Percentiles rank a stretch among this genome's conserved stretches.
Conservation (phyloP, 257 asterid genomes). For the Fraxinus americana region DNA sequence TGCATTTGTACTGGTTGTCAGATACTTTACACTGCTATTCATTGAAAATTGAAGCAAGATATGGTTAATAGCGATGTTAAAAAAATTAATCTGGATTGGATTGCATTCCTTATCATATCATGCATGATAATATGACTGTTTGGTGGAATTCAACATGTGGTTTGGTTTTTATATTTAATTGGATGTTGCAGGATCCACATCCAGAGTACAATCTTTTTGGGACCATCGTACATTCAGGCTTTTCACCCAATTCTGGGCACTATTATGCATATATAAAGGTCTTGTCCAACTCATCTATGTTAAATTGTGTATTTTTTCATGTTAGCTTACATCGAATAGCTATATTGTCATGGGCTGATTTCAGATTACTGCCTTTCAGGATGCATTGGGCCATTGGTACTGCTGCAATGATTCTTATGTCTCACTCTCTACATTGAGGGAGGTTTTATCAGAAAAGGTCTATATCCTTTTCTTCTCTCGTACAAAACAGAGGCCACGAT, state of each 20-base stretch:
- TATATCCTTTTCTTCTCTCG: slow-evolving; percentile 93
- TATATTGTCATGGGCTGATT: slow-evolving; percentile 19
- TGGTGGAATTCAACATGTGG: not conserved
- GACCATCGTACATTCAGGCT: slow-evolving; percentile 95
- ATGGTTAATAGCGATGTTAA: not conserved
- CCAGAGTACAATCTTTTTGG: slow-evolving; percentile 94
- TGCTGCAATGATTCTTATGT: slow-evolving; percentile 95
- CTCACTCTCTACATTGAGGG: slow-evolving; percentile 67
- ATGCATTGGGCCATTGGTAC: slow-evolving; percentile 88
- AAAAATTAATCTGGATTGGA: not conserved
- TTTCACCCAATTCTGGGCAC: slow-evolving; percentile 97
- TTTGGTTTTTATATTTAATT: slow-evolving; percentile 20
- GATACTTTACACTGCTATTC: not conserved
- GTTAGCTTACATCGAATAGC: slow-evolving; percentile 11
- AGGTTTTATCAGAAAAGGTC: slow-evolving; percentile 90
- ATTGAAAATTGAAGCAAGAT: not conserved
- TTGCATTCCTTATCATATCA: not conserved
- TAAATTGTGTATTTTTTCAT: slow-evolving; percentile 20
- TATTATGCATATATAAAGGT: slow-evolving; percentile 99
- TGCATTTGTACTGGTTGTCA: not conserved
- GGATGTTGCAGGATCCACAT: slow-evolving; percentile 66
- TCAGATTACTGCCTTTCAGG: slow-evolving; percentile 48
- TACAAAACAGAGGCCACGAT: slow-evolving; percentile 71
- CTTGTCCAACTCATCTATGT: slow-evolving; percentile 17
- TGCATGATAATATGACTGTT: not conserved